These are phyloP conservation scores for Prunus dulcis DNA, from an alignment of 306 rosid species.

Conservation along the genomic window DNA sequence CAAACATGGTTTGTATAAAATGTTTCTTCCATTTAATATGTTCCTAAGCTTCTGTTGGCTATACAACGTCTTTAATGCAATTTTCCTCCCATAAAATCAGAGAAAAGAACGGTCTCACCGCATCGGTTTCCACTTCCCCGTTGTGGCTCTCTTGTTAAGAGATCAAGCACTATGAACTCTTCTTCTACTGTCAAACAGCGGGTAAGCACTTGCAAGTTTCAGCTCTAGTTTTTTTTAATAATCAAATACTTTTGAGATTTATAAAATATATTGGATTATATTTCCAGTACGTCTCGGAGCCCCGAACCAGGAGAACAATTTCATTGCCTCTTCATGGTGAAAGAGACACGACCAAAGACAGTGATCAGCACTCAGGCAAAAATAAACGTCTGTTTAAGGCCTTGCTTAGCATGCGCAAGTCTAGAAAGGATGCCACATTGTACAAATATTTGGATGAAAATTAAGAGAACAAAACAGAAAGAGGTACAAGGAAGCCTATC, in stretches of 20 bases:
- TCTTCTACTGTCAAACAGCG: slow-evolving; percentile 15
- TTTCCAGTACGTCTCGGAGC: slow-evolving; percentile 25
- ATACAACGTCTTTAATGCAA: neutral
- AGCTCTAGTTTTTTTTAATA: neutral
- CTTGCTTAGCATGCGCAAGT: slow-evolving; percentile 28
- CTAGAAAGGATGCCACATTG: slow-evolving; percentile 15
- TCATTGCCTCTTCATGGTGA: slow-evolving; percentile 20
- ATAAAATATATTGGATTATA: neutral
- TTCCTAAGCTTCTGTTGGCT: neutral
- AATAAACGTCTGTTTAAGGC: slow-evolving; percentile 29
- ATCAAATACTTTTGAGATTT: neutral
- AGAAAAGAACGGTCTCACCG: slow-evolving; percentile 24
- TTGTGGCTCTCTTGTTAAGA: slow-evolving; percentile 26
- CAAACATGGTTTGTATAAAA: slow-evolving; percentile 20
- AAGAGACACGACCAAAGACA: slow-evolving; percentile 15
- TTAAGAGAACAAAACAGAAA: slow-evolving; percentile 1
- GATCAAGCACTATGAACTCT: slow-evolving; percentile 24
- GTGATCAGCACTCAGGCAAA: slow-evolving; percentile 1
- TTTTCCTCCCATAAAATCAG: neutral
- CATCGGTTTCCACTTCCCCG: slow-evolving; percentile 17
- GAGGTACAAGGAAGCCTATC: neutral
- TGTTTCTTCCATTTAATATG: neutral
- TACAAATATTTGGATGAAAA: slow-evolving; percentile 24
- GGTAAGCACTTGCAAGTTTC: slow-evolving; percentile 22
- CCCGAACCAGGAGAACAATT: slow-evolving; percentile 23